Evolutionary conservation across 305 asterid species (phyloP), one percentile per base, ranked within the genome.

Genomic region (Fraxinus floribunda): DNA sequence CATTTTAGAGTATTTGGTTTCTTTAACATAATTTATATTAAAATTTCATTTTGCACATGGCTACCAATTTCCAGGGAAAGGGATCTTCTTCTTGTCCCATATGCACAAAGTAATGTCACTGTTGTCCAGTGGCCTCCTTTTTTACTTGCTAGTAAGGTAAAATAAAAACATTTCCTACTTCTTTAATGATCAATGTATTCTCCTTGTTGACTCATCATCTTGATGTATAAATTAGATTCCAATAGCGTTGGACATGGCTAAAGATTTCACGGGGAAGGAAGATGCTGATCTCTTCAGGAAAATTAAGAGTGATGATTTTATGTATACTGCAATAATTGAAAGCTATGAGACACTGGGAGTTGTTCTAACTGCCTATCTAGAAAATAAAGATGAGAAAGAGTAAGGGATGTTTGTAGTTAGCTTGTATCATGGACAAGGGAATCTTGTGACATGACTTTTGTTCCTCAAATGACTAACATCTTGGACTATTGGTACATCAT

Each of bases 81-180:
- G 87, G 91, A 97, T 85, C 87, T 97, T 90, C 97, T 97, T 85
- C 98, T 97, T 78, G 98, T 97, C 81, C 99, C 98, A 71, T 97
- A 91, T 91, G 87, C 97, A 44, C 91, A 97, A 38, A 91, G 93
- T 88, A 97, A 92, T 72, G 91, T 97, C 78, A 84, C 94, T 68
- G 98, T 97, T 73, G 93, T 97, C 87, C 99, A 97, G 91, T 97
- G 99, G 99, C 99, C 99, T 81, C 99, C 99, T 70, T 97, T 97
- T 92, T 89, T 97, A 90, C 98, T 97, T 74, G 97, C 99, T 78
- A 97, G 99, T 85, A 97, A 97, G 98, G 99, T 97, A 87, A 87
- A 82, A 84, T 68, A 36, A 78, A 78, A 18, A 84, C 16, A 77
- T 3, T 84, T 82, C 73, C 70, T 70, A 44, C 38, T 13, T 85